Conservation (phyloP, 306 rosid species). For the Glycine soja region DNA sequence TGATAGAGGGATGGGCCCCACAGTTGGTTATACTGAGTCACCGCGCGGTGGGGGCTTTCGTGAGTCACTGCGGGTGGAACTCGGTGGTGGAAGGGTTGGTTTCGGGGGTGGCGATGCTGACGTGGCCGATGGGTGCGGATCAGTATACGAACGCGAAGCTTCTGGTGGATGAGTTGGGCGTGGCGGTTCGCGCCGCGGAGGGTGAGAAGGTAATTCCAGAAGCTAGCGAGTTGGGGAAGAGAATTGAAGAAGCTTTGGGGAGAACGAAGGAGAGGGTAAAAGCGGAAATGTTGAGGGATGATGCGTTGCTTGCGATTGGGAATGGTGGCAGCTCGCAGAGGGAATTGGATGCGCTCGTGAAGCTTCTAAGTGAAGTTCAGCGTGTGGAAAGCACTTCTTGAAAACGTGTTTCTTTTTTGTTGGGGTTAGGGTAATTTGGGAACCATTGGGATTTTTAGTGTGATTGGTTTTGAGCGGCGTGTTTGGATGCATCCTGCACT, state of each 20-base stretch:
- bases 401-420: background rate
- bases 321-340: conserved; percentile 51
- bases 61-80: conserved; percentile 74
- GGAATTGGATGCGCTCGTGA: conserved; percentile 51
- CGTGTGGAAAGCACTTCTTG: background rate
- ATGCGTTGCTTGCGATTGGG: conserved; percentile 40
- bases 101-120: conserved; percentile 57
- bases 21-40: conserved; percentile 54
- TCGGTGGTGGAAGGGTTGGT: conserved; percentile 58
- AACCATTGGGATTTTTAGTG: too few species aligned
- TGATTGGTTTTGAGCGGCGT: too few species aligned
- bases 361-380: conserved; percentile 24
- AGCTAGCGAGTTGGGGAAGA: conserved; percentile 30
- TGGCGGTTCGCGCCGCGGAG: conserved; percentile 48
- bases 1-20: conserved; percentile 64
- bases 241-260: conserved; percentile 27
- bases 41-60: conserved; percentile 55
- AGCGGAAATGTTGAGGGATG: conserved; percentile 38
- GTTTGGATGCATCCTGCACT: too few species aligned
- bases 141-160: conserved; percentile 54
- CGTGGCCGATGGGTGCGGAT: conserved; percentile 68
- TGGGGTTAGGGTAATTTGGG: too few species aligned
- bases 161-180: conserved; percentile 51
- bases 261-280: conserved; percentile 37
- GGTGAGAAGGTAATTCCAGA: conserved; percentile 46